Percentiles rank a stretch among this genome's conserved stretches.
These are phyloP conservation scores for Telfairia occidentalis DNA, from an alignment of 331 rosid species.

Conservation along the genomic window DNA sequence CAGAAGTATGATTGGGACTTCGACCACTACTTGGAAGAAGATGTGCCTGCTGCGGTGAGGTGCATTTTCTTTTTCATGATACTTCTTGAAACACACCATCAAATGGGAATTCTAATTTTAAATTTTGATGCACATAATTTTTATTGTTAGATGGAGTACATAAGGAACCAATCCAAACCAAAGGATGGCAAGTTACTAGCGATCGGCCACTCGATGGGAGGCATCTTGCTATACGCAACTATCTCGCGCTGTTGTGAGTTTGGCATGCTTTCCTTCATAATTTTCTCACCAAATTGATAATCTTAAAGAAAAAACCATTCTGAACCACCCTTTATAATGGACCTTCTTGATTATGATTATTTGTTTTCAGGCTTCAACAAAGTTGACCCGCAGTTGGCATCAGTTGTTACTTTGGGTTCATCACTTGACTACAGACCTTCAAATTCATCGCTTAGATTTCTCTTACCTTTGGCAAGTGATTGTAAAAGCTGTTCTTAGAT, in stretches of 20 bases:
- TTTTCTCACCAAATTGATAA: neutral
- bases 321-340: neutral
- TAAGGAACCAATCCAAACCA: conserved; percentile 57
- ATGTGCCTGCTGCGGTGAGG: conserved; percentile 83
- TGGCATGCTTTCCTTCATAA: neutral
- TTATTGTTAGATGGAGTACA: conserved; percentile 59
- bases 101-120: neutral
- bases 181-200: conserved; percentile 69
- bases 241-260: conserved; percentile 63
- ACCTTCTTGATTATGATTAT: neutral
- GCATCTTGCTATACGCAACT: conserved; percentile 76
- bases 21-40: conserved; percentile 77
- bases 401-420: conserved; percentile 71
- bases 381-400: conserved; percentile 47
- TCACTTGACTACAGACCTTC: conserved; percentile 74
- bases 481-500: conserved; percentile 8
- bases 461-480: conserved; percentile 76
- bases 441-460: conserved; percentile 63
- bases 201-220: conserved; percentile 96
- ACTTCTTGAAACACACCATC: neutral
- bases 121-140: neutral
- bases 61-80: conserved; percentile 30
- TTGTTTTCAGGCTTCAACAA: conserved; percentile 43
- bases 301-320: neutral
- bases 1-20: conserved; percentile 71